Percentiles rank a stretch among this genome's conserved stretches.
These are phyloP conservation scores for Arthroderma sp. DNA, from an alignment of 2,329 filamentous ascomycete species.

Conservation along the genomic window DNA sequence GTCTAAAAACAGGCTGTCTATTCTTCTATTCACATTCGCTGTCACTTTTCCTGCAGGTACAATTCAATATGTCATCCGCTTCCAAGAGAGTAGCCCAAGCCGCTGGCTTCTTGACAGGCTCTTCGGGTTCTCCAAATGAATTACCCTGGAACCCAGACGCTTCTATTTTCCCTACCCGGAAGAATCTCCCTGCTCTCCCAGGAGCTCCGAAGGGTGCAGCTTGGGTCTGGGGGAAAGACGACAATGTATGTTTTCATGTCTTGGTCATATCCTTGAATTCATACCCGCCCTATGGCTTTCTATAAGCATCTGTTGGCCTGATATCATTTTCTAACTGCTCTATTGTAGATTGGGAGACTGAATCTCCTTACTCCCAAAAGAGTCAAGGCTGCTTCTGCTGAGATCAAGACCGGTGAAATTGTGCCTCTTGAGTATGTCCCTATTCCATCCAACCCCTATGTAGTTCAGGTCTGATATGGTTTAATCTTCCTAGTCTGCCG, in stretches of 20 bases:
- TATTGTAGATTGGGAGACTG: conserved; percentile 28
- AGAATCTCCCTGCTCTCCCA: conserved; percentile 39
- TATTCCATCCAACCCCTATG: neutral
- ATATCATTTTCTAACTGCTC: neutral
- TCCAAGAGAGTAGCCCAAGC: conserved; percentile 8
- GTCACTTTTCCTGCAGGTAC: no score
- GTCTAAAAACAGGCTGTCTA: no score
- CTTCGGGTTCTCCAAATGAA: conserved; percentile 16
- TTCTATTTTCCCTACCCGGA: conserved; percentile 39
- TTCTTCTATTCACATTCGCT: no score
- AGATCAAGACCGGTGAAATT: conserved; percentile 44
- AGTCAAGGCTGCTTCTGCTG: conserved; percentile 39
- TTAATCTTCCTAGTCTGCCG: conserved; percentile 31
- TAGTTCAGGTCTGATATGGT: neutral
- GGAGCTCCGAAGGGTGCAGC: conserved; percentile 43
- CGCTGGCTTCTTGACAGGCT: conserved; percentile 3
- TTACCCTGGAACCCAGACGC: conserved; percentile 43
- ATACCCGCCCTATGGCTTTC: neutral
- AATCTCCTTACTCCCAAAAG: conserved; percentile 45
- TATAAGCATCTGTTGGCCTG: neutral
- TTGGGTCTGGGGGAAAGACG: conserved; percentile 49
- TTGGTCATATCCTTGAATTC: neutral
- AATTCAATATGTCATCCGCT: conserved; percentile 5
- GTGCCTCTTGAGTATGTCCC: conserved; percentile 38
- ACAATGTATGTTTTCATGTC: conserved; percentile 27